phyloP scores from a whole-genome alignment of 352 stramenopile species.

The Globisporangium yorkense region DNA sequence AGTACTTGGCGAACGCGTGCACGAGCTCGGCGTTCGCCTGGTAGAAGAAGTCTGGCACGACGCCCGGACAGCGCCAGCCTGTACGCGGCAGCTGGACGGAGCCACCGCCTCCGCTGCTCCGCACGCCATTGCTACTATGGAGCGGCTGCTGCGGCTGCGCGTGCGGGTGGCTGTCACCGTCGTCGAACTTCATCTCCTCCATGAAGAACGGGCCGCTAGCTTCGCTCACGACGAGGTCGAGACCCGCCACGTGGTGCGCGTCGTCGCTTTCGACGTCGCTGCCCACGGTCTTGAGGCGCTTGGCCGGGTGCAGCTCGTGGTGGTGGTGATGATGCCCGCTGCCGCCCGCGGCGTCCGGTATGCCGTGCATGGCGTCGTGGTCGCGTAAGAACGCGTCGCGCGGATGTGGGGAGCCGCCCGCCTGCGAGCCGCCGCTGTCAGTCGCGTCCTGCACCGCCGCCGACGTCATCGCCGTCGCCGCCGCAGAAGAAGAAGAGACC shows the following conservation, averaged over 20 bases:
- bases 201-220: slow-evolving; percentile 19
- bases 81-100: slow-evolving; percentile 40
- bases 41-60: slow-evolving; percentile 54
- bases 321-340: neutral
- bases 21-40: slow-evolving; percentile 39
- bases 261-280: slow-evolving; percentile 15
- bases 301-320: slow-evolving; percentile 7
- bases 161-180: slow-evolving; percentile 2
- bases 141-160: slow-evolving; percentile 1
- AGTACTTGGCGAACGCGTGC: slow-evolving; percentile 63
- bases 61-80: slow-evolving; percentile 53
- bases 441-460: neutral
- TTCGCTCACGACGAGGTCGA: slow-evolving; percentile 10
- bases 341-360: neutral
- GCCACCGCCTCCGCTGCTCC: neutral
- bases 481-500: neutral
- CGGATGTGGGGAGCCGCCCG: neutral
- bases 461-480: neutral
- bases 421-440: slow-evolving; percentile 14
- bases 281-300: slow-evolving; percentile 16
- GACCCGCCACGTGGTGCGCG: slow-evolving; percentile 7
- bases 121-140: neutral
- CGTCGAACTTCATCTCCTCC: slow-evolving; percentile 20
- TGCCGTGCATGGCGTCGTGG: slow-evolving; percentile 2
- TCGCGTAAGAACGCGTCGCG: slow-evolving; percentile 10